Conservation (phyloP, 2,329 filamentous ascomycete genomes). For the Alternaria solani region DNA sequence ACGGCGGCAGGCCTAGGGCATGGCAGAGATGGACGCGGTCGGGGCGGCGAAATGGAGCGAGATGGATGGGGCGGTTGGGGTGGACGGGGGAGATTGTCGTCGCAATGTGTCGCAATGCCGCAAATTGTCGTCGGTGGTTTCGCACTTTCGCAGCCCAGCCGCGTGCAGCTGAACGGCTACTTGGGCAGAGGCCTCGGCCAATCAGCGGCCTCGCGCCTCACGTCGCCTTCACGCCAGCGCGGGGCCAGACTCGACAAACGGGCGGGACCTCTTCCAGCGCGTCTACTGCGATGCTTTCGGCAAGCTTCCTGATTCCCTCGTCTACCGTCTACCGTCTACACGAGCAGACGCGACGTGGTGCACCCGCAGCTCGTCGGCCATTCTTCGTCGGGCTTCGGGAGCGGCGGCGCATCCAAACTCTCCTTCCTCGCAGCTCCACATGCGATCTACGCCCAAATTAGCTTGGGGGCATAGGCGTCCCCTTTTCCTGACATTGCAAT, state of each 20-base stretch:
- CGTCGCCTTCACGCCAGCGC: slow-evolving; percentile 10
- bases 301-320: neutral
- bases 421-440: slow-evolving; percentile 18
- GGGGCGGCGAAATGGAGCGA: slow-evolving; percentile 19
- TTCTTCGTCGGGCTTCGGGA: slow-evolving; percentile 15
- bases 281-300: neutral
- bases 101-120: slow-evolving; percentile 17
- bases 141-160: slow-evolving; percentile 15
- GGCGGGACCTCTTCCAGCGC: slow-evolving; percentile 4
- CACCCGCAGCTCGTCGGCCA: neutral
- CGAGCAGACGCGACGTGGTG: neutral
- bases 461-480: slow-evolving; percentile 27
- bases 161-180: neutral
- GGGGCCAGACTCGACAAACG: slow-evolving; percentile 7
- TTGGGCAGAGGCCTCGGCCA: neutral
- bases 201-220: slow-evolving; percentile 12
- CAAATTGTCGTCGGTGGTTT: slow-evolving; percentile 15
- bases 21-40: slow-evolving; percentile 29
- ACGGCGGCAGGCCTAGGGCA: slow-evolving; percentile 33
- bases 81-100: slow-evolving; percentile 19
- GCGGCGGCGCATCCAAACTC: slow-evolving; percentile 15
- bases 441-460: slow-evolving; percentile 28
- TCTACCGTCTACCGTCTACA: no score
- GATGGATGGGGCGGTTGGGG: slow-evolving; percentile 25
- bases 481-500: slow-evolving; percentile 40